Conservation (phyloP, 306 rosid genomes). For the Quercus agrifolia region DNA sequence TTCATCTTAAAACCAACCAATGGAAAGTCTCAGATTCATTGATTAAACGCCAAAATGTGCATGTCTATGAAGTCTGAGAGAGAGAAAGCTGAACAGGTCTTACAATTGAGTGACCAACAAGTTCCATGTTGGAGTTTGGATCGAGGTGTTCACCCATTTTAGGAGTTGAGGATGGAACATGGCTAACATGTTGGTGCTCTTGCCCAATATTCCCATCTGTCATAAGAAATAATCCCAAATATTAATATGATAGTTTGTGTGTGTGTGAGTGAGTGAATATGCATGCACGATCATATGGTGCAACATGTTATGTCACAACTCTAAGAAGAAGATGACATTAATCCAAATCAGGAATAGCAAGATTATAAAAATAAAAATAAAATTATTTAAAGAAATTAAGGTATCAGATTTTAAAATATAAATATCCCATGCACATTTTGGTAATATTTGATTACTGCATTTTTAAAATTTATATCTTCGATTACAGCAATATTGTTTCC, state of each 20-base stretch:
- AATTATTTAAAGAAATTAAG: not conserved
- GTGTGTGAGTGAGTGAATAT: not conserved
- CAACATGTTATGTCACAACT: not conserved
- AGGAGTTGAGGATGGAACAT: constrained; percentile 29
- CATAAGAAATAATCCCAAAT: constrained; percentile 2
- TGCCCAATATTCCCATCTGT: constrained; percentile 43
- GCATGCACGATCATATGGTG: not conserved
- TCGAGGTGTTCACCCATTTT: constrained; percentile 45
- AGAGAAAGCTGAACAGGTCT: constrained; percentile 27
- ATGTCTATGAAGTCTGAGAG: not conserved
- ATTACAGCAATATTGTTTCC: not conserved
- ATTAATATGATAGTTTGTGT: constrained; percentile 9
- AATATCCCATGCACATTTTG: not conserved
- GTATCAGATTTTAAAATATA: not conserved
- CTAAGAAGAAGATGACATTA: not conserved
- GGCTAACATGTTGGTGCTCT: constrained; percentile 38
- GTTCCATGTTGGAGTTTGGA: constrained; percentile 55
- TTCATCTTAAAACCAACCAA: not conserved
- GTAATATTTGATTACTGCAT: not conserved
- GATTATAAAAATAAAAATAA: not conserved
- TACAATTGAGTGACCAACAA: constrained; percentile 72
- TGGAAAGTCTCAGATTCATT: constrained; percentile 7
- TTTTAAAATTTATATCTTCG: constrained; percentile 5
- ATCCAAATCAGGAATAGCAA: not conserved
- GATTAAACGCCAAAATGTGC: not conserved